A percentile compares a stretch with the other conserved stretches of the same genome.
Evolutionary conservation across 2,329 filamentous ascomycete species (phyloP).

Genomic region (Talaromyces islandicus): DNA sequence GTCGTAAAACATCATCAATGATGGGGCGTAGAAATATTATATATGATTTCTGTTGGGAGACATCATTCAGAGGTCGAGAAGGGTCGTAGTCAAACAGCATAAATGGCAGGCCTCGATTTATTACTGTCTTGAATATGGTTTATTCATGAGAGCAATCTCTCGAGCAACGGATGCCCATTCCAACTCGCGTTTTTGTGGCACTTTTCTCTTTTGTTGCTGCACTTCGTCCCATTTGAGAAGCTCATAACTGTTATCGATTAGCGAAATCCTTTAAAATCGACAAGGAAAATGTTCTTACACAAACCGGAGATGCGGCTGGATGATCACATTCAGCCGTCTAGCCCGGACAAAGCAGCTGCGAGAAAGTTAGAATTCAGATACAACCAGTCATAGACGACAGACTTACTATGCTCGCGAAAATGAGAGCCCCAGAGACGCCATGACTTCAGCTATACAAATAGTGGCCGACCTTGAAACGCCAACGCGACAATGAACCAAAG

Average conservation of each 20-base stretch:
- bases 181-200: constrained; percentile 64
- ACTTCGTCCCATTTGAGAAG: constrained; percentile 91
- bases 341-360: constrained; percentile 81
- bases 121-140: constrained; percentile 71
- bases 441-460: constrained; percentile 98
- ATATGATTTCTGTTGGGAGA: neutral
- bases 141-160: constrained; percentile 93
- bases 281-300: constrained; percentile 45
- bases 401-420: constrained; percentile 81
- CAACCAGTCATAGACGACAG: neutral
- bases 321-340: constrained; percentile 90
- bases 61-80: neutral
- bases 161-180: constrained; percentile 86
- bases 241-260: constrained; percentile 55
- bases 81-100: neutral
- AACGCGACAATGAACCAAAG: constrained; percentile 91
- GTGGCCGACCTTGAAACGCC: constrained; percentile 93
- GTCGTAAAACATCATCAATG: neutral
- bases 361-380: neutral
- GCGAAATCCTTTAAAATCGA: neutral
- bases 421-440: constrained; percentile 72
- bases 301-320: constrained; percentile 92
- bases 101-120: neutral
- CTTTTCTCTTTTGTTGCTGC: constrained; percentile 55
- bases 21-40: neutral